Percentiles rank a stretch among this genome's conserved stretches.
Conservation (phyloP, 179 eudicot genomes). For the Carnegiea gigantea region DNA sequence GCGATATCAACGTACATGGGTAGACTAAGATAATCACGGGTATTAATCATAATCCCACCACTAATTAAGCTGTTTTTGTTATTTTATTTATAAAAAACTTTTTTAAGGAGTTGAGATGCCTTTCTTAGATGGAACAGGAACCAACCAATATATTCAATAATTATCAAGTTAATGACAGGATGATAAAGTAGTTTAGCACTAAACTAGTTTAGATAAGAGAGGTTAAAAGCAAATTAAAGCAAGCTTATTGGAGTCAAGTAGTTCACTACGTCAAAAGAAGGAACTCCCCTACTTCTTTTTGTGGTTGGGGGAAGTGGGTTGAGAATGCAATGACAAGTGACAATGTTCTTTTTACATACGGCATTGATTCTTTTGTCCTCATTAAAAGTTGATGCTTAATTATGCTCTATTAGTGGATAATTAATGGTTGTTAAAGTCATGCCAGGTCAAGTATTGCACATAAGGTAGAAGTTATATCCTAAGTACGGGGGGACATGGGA, state of each 20-base stretch:
- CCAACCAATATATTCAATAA: background rate
- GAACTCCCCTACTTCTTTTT: background rate
- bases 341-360: too few relatives aligned
- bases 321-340: too few relatives aligned
- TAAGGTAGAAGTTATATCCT: too few relatives aligned
- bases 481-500: too few relatives aligned
- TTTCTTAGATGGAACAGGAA: constrained; percentile 2
- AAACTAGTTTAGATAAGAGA: constrained; percentile 3
- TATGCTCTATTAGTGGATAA: too few relatives aligned
- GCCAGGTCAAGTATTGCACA: too few relatives aligned
- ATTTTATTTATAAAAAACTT: background rate
- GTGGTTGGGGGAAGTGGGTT: too few relatives aligned
- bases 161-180: background rate
- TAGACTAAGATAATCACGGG: background rate
- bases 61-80: background rate
- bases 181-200: constrained; percentile 4
- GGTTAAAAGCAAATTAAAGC: background rate
- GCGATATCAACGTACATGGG: background rate
- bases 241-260: background rate
- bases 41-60: background rate
- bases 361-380: too few relatives aligned
- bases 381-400: too few relatives aligned
- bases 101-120: background rate
- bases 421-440: too few relatives aligned
- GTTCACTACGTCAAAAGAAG: background rate